These are phyloP conservation scores for Rhizopus arrhizus DNA, from an alignment of 371 early-diverging fungal species.

Conservation along the genomic window DNA sequence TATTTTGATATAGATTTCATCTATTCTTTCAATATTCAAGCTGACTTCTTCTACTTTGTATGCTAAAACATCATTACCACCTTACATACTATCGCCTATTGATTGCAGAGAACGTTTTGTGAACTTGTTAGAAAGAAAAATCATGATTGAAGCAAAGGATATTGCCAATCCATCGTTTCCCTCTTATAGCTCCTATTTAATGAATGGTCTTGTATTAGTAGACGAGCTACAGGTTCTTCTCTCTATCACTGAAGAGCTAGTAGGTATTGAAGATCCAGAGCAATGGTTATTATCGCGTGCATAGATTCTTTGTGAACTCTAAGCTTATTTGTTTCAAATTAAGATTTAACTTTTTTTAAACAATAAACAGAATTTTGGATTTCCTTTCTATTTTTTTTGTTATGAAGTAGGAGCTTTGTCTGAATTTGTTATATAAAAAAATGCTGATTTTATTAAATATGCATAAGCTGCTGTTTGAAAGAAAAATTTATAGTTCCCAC, in stretches of 20 bases:
- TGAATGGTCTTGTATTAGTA: constrained; percentile 39
- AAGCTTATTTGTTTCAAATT: background rate
- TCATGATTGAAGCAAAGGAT: constrained; percentile 28
- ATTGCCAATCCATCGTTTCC: constrained; percentile 35
- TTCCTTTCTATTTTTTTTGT: too few relatives aligned
- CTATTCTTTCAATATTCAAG: constrained; percentile 45
- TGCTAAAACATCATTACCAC: constrained; percentile 47
- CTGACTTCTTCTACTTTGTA: constrained; percentile 41
- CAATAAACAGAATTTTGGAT: too few relatives aligned
- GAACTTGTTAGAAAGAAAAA: constrained; percentile 27
- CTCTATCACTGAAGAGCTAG: constrained; percentile 30
- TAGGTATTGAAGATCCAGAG: constrained; percentile 46
- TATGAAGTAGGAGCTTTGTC: too few relatives aligned
- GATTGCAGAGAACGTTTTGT: constrained; percentile 33
- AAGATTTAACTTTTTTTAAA: too few relatives aligned
- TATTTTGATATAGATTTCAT: constrained; percentile 32
- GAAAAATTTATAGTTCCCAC: too few relatives aligned
- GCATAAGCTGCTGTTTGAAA: too few relatives aligned
- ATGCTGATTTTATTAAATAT: too few relatives aligned
- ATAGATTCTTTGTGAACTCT: constrained; percentile 6
- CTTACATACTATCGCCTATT: constrained; percentile 38
- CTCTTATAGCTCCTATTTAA: constrained; percentile 38
- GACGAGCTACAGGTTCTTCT: constrained; percentile 37
- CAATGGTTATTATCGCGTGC: constrained; percentile 33
- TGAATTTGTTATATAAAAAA: too few relatives aligned